These are phyloP conservation scores for Teratosphaeria viscida DNA, from an alignment of 2,329 filamentous ascomycete genomes.

Conservation along the genomic window DNA sequence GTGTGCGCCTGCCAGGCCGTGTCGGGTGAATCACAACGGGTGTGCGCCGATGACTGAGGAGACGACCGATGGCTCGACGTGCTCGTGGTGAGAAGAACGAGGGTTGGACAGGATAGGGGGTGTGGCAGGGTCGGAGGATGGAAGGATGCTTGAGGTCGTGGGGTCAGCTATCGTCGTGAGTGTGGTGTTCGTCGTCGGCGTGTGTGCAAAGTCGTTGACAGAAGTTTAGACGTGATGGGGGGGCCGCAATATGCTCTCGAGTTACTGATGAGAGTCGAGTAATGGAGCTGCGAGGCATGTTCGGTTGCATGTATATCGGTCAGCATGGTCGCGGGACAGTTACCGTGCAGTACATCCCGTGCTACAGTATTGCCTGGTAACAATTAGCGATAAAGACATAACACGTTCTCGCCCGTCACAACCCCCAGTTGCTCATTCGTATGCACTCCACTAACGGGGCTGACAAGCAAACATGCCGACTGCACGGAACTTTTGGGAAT, in stretches of 20 bases:
- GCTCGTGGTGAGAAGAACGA: neutral
- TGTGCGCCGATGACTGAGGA: neutral
- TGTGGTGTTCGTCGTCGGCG: too few relatives aligned
- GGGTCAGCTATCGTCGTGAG: too few relatives aligned
- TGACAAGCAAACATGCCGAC: neutral
- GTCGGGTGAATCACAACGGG: neutral
- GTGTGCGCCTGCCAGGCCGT: neutral
- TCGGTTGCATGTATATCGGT: neutral
- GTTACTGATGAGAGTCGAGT: too few relatives aligned
- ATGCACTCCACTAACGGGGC: neutral
- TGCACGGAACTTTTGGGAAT: neutral
- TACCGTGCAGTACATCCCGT: neutral
- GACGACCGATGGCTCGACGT: neutral
- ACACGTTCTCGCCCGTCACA: too few relatives aligned
- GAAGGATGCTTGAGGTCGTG: too few relatives aligned
- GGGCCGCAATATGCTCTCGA: too few relatives aligned
- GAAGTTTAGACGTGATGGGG: too few relatives aligned
- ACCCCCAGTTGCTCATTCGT: too few relatives aligned
- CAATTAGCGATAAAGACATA: too few relatives aligned
- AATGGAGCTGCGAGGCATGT: neutral
- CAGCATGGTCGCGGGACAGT: neutral
- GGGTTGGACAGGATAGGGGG: too few relatives aligned
- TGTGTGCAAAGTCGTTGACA: too few relatives aligned
- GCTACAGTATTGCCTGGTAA: neutral
- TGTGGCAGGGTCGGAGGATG: too few relatives aligned